Conservation (phyloP, 1,284 basidiomycete genomes). For the Austropuccinia psidii region DNA sequence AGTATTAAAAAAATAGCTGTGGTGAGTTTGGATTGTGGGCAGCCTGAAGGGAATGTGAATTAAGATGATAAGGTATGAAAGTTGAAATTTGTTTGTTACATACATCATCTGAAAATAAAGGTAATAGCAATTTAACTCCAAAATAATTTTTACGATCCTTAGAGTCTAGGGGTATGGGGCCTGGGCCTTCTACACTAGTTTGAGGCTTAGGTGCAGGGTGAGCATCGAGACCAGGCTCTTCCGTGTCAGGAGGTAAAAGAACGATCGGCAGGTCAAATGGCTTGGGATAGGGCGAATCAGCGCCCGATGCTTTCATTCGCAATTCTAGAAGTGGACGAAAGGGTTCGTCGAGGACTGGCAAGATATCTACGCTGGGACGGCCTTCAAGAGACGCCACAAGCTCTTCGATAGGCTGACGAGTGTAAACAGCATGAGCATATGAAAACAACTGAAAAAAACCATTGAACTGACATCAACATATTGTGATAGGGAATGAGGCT, state of each 20-base stretch:
- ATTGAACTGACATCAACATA: constrained; percentile 28
- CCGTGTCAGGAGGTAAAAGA: constrained; percentile 76
- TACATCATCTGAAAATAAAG: constrained; percentile 71
- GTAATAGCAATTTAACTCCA: constrained; percentile 48
- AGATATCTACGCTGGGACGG: constrained; percentile 56
- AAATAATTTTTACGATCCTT: constrained; percentile 32
- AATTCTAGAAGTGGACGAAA: constrained; percentile 56
- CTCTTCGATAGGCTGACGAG: constrained; percentile 27
- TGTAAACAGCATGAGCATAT: background rate
- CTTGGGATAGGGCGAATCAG: constrained; percentile 51
- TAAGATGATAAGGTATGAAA: background rate
- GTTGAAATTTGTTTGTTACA: constrained; percentile 42
- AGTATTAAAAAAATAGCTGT: background rate
- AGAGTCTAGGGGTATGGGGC: constrained; percentile 51
- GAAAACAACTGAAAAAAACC: too few species aligned
- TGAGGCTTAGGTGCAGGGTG: constrained; percentile 56
- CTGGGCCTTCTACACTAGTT: constrained; percentile 65
- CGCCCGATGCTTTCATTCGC: constrained; percentile 53
- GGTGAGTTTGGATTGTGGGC: background rate
- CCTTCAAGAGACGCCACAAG: constrained; percentile 33
- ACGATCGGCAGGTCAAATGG: constrained; percentile 67
- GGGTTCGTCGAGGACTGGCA: constrained; percentile 55
- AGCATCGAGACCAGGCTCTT: constrained; percentile 62
- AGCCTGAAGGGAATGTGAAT: background rate
- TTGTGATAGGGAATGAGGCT: constrained; percentile 16